These are phyloP conservation scores for Adenanthera pavonina DNA, from an alignment of 306 rosid species.

Conservation along the genomic window DNA sequence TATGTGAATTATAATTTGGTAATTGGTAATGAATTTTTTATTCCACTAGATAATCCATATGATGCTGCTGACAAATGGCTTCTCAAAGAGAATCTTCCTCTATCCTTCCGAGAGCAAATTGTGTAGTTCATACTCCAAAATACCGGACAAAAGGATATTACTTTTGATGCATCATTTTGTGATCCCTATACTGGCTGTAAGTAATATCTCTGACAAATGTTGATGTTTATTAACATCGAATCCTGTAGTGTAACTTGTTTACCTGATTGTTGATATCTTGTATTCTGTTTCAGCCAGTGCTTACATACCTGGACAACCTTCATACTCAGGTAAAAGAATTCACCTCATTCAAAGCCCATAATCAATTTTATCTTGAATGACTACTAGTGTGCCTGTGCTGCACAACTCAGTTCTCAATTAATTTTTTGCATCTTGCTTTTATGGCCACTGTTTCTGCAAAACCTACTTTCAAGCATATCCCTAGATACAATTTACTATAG, in stretches of 20 bases:
- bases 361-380: conserved; percentile 18
- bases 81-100: conserved; percentile 86
- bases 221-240: conserved; percentile 26
- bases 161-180: conserved; percentile 77
- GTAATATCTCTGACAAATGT: conserved; percentile 40
- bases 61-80: conserved; percentile 93
- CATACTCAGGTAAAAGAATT: conserved; percentile 59
- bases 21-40: conserved; percentile 23
- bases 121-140: conserved; percentile 94
- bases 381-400: conserved; percentile 25
- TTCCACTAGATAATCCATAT: conserved; percentile 82
- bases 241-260: conserved; percentile 34
- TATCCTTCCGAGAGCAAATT: conserved; percentile 88
- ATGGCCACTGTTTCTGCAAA: conserved; percentile 58
- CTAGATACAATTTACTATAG: conserved; percentile 55
- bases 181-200: conserved; percentile 95
- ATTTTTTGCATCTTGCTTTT: conserved; percentile 25
- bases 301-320: conserved; percentile 82
- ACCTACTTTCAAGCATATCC: conserved; percentile 89
- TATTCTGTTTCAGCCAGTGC: conserved; percentile 71
- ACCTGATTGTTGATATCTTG: conserved; percentile 18
- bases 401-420: conserved; percentile 26
- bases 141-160: conserved; percentile 74
- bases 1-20: conserved; percentile 32
- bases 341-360: conserved; percentile 9